Conservation (phyloP, 2,329 filamentous ascomycete genomes). For the Westerdykella aurantiaca region DNA sequence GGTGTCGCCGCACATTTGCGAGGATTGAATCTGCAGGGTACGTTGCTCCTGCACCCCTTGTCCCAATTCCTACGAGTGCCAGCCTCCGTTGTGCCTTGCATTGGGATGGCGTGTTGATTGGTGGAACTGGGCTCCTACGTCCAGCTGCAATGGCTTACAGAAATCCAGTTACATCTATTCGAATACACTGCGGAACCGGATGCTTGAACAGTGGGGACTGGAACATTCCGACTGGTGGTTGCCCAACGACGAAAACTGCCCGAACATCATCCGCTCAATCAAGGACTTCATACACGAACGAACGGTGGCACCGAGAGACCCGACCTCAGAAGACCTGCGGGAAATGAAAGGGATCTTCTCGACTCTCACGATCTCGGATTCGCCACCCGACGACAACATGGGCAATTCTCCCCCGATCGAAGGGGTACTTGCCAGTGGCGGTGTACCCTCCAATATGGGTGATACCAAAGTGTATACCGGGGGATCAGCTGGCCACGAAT, state of each 20-base stretch:
- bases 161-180: constrained; percentile 72
- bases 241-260: constrained; percentile 71
- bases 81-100: not conserved
- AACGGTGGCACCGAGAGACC: constrained; percentile 48
- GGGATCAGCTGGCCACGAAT: constrained; percentile 19
- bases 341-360: constrained; percentile 67
- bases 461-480: constrained; percentile 19
- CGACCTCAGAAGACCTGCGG: constrained; percentile 58
- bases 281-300: constrained; percentile 77
- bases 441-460: constrained; percentile 5
- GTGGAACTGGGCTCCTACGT: too few relatives aligned
- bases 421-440: constrained; percentile 6
- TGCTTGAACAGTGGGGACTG: constrained; percentile 70
- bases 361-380: constrained; percentile 35
- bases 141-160: too few relatives aligned
- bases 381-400: constrained; percentile 24
- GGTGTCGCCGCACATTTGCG: constrained; percentile 75
- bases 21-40: constrained; percentile 73
- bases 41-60: constrained; percentile 30
- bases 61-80: not conserved
- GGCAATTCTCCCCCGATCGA: constrained; percentile 22
- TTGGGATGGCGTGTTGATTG: too few relatives aligned
- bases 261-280: constrained; percentile 66
- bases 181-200: constrained; percentile 62
- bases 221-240: constrained; percentile 83